phyloP scores from a whole-genome alignment of 192 early-diverging fungal species.

The Coemansia sp. region DNA sequence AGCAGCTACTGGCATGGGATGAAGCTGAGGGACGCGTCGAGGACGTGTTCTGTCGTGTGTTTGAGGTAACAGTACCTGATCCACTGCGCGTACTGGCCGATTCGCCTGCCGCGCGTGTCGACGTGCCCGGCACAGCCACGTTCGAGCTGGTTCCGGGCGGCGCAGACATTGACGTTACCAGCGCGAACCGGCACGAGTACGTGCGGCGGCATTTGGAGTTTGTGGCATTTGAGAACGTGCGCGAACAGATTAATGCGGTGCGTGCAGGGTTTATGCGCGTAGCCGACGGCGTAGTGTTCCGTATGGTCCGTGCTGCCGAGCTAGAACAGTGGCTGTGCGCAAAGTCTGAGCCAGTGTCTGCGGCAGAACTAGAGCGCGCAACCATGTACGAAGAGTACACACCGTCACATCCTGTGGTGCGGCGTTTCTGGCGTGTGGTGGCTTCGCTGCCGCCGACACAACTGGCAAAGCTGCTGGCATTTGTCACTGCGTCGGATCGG shows the following conservation, averaged over 20 bases:
- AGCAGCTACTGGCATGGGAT: constrained; percentile 77
- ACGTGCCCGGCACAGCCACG: background rate
- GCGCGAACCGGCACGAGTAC: constrained; percentile 68
- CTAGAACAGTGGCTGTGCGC: constrained; percentile 75
- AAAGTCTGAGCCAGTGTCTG: constrained; percentile 54
- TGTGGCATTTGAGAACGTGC: constrained; percentile 61
- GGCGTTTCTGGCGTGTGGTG: constrained; percentile 82
- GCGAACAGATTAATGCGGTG: constrained; percentile 68
- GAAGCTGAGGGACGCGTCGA: constrained; percentile 64
- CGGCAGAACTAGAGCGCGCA: constrained; percentile 65
- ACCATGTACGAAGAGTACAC: constrained; percentile 82
- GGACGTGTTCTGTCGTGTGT: constrained; percentile 78
- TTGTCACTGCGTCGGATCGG: constrained; percentile 91
- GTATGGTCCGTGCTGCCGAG: constrained; percentile 60
- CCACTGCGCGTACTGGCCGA: constrained; percentile 7
- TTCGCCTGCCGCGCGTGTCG: no score
- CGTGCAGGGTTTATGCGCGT: constrained; percentile 69
- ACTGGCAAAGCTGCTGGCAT: constrained; percentile 72
- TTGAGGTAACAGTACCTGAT: constrained; percentile 74
- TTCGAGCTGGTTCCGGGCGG: constrained; percentile 50
- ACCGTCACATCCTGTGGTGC: constrained; percentile 62
- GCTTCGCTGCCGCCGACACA: constrained; percentile 59
- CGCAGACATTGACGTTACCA: constrained; percentile 69
- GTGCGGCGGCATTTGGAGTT: constrained; percentile 70
- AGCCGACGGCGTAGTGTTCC: constrained; percentile 47